Conservation (phyloP, 352 stramenopile genomes). For the Phytopythium helicoides region DNA sequence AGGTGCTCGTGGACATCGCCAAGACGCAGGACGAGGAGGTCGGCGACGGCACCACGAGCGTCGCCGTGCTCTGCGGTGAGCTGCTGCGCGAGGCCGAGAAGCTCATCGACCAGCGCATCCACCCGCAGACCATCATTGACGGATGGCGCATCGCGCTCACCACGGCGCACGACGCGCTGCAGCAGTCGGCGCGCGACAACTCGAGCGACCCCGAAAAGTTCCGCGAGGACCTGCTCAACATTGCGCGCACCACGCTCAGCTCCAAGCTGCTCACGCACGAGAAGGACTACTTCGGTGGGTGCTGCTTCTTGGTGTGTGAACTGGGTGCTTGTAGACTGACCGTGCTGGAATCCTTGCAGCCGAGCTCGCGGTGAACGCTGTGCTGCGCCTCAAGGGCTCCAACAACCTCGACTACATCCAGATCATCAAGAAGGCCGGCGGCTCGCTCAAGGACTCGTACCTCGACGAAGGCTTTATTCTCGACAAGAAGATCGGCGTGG, state of each 20-base stretch:
- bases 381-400: slow-evolving; percentile 97
- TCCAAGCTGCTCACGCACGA: slow-evolving; percentile 99
- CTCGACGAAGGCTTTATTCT: slow-evolving; percentile 99
- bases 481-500: slow-evolving; percentile 99
- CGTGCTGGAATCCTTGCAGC: too few relatives aligned
- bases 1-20: slow-evolving; percentile 98
- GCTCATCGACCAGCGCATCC: slow-evolving; percentile 95
- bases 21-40: slow-evolving; percentile 99
- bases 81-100: slow-evolving; percentile 97
- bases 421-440: slow-evolving; percentile 98
- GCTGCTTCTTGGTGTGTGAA: too few relatives aligned
- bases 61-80: slow-evolving; percentile 97
- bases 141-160: slow-evolving; percentile 92
- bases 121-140: slow-evolving; percentile 98
- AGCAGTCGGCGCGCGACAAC: slow-evolving; percentile 47
- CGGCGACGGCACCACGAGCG: slow-evolving; percentile 99
- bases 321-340: too few relatives aligned
- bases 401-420: slow-evolving; percentile 99
- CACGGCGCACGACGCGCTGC: slow-evolving; percentile 7
- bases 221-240: slow-evolving; percentile 95
- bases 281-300: too few relatives aligned
- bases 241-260: slow-evolving; percentile 98
- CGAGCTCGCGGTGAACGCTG: slow-evolving; percentile 97
- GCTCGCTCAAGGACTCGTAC: slow-evolving; percentile 96
- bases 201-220: slow-evolving; percentile 98